phyloP scores from a whole-genome alignment of 176 grass and related monocot species.

The Zea mays region DNA sequence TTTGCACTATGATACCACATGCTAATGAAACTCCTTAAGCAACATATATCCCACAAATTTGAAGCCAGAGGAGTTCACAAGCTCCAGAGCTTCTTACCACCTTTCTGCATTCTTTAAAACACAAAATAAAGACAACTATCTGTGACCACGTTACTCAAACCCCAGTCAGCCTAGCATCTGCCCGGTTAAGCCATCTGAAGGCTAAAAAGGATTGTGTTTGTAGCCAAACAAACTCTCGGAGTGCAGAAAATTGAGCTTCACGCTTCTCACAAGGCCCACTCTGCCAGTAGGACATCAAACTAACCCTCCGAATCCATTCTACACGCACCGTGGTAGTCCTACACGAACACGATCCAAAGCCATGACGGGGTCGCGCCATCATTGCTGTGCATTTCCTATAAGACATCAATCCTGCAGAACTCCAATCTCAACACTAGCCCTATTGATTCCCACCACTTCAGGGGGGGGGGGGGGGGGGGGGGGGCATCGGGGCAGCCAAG shows the following conservation, averaged over 20 bases:
- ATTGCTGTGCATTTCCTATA: conserved; percentile 27
- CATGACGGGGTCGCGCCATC: not conserved
- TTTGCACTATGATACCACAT: not conserved
- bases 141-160: conserved; percentile 23
- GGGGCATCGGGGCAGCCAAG: not conserved
- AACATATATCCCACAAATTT: not conserved
- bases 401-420: not conserved
- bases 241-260: not conserved
- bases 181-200: not conserved
- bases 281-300: conserved; percentile 4
- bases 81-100: not conserved
- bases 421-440: conserved; percentile 29
- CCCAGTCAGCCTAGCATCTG: not conserved
- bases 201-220: not conserved
- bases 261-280: not conserved
- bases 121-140: conserved; percentile 13
- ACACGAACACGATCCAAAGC: not conserved
- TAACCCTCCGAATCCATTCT: conserved; percentile 10
- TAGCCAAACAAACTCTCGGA: conserved; percentile 13
- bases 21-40: not conserved
- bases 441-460: conserved; percentile 16
- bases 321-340: not conserved
- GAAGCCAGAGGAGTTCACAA: not conserved
- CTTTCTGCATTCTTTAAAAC: conserved; percentile 16
- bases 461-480: too few relatives aligned